Evolutionary conservation across 345 rosid species (phyloP).

Genomic region (Lumnitzera littorea): DNA sequence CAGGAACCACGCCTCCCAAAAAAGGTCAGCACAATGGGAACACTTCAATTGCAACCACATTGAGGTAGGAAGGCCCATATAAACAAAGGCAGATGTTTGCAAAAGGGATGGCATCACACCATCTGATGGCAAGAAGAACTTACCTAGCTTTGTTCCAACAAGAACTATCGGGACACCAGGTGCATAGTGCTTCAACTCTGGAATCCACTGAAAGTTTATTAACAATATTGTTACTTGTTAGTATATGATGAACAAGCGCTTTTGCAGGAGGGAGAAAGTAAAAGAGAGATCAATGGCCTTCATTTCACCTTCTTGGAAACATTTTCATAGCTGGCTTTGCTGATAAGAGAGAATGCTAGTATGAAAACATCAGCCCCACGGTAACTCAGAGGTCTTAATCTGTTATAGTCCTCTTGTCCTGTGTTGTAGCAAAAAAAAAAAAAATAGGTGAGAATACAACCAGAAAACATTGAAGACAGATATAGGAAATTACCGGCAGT

Average conservation of each 20-base stretch:
- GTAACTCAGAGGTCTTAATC: constrained; percentile 86
- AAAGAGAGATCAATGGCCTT: neutral
- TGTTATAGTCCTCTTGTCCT: constrained; percentile 95
- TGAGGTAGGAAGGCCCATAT: too few relatives aligned
- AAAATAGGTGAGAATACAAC: constrained; percentile 1
- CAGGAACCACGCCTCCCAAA: too few relatives aligned
- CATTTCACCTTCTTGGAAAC: constrained; percentile 75
- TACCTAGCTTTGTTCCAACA: constrained; percentile 96
- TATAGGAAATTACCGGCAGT: constrained; percentile 60
- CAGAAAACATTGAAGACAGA: neutral
- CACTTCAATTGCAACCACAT: too few relatives aligned
- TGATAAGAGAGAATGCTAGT: constrained; percentile 89
- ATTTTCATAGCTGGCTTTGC: constrained; percentile 99
- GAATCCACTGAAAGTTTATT: constrained; percentile 74
- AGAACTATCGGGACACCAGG: constrained; percentile 90
- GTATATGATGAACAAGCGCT: neutral
- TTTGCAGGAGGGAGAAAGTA: neutral
- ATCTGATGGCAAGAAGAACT: constrained; percentile 8
- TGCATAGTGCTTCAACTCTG: constrained; percentile 90
- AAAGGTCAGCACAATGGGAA: too few relatives aligned
- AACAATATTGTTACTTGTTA: neutral
- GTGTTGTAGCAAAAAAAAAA: constrained; percentile 12
- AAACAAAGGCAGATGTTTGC: neutral
- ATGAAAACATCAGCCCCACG: constrained; percentile 97
- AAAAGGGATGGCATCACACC: neutral